Conservation (phyloP, 1,284 basidiomycete species). For the Xerocomus amazonicus region DNA sequence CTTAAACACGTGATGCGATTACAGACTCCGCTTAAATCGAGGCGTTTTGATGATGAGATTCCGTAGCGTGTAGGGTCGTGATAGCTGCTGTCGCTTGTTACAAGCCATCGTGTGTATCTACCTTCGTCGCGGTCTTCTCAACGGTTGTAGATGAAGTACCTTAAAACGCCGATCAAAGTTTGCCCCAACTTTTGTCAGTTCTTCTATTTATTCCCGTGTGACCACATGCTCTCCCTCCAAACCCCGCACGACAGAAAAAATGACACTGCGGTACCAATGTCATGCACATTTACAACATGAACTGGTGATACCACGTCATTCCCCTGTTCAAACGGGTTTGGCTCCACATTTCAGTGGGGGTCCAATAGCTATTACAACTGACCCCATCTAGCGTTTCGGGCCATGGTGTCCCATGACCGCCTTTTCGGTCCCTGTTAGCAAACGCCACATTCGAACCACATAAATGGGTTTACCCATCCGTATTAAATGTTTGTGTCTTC, state of each 20-base stretch:
- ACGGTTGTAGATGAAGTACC: neutral
- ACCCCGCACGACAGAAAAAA: neutral
- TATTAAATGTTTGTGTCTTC: neutral
- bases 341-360: neutral
- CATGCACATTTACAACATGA: neutral
- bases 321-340: neutral
- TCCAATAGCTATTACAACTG: neutral
- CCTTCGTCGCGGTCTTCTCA: no score
- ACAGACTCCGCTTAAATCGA: no score
- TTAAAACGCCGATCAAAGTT: neutral
- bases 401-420: constrained; percentile 1
- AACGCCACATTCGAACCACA: constrained; percentile 1
- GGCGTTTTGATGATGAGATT: no score
- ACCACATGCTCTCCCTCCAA: neutral
- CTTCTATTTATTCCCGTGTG: no score
- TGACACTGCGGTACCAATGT: neutral
- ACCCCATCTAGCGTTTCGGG: neutral
- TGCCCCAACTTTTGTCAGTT: no score
- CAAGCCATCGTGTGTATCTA: no score
- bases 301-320: neutral
- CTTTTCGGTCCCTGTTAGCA: neutral
- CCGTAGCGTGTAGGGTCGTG: no score
- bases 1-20: no score
- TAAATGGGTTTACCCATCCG: constrained; percentile 9
- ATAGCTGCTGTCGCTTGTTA: no score